Evolutionary conservation across 345 rosid species (phyloP), one percentile per base, ranked within the genome.

Genomic region (Camelina laxa): DNA sequence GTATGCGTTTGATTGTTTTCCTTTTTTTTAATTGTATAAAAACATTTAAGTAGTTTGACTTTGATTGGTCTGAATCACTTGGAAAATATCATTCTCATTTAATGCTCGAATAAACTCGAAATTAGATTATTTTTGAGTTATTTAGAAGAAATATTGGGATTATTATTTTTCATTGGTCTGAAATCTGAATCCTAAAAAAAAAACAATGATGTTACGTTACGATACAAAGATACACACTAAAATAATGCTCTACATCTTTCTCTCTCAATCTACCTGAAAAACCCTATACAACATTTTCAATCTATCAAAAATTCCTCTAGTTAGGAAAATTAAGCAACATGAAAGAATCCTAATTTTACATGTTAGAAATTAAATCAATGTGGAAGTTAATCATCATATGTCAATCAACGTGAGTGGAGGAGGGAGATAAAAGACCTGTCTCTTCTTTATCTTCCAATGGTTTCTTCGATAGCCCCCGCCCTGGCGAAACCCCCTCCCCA

Each of bases 271-370:
- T 69, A 48, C 35, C 71, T 76, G 65, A 63, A 48, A 48, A 70
- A 27, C 30, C 76, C 80, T 77, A 77, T 77, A 77, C 80, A 77
- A 70, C 80, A 76, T 36, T 70, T 27, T 53, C 51, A 69, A 70
- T 59, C 80, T 70, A 77, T 41, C 80, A 27, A 77, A 67, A 69
- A 33, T 41, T 62, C 64, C 61, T 73, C 77, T 73, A 73, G 6
- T n/a, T 7, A 59, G 11, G 51, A 38, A 38, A 24, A 9, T 16
- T 10, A 9, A 12, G 5, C 2, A 51, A 48, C 38, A 39, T 4
- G 58, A 54, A 76, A 44, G 47, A 70, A 70, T 70, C 44, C 80
- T 77, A 77, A 65, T 77, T 77, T 71, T 77, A 77, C 80, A 77
- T 38, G 80, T 77, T 77, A 77, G 62, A 57, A 70, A 65, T 70